Base-by-base conservation (phyloP, 2,329 filamentous ascomycete genomes). In the Curvularia eragrostidis region DNA sequence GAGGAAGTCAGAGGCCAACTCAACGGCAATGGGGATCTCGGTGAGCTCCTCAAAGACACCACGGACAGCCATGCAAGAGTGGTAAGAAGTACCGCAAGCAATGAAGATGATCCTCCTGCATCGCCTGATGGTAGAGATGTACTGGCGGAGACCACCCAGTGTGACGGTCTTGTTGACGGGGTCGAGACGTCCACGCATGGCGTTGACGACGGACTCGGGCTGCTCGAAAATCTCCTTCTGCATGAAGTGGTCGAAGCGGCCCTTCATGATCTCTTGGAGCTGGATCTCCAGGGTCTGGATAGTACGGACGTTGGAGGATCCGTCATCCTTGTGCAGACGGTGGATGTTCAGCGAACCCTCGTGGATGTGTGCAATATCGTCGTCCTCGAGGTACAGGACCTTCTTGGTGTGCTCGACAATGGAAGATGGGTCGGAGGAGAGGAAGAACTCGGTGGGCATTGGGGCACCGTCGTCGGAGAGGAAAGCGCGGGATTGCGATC, bases 151-250 rank as follows among this genome's bases (percentile, higher is more conserved):
- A 68, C 95, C 95, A 84, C 95, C 95, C 24, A 99, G 88, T 9
- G 94, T 98, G 71, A 99, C 93, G 57, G 88, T 91, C 86, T 96
- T 96, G 85, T 97, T 96, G 72, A 88, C 89, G 59, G 90, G 85
- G 79, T 99, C 95, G 72, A 99, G 84, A 82, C 95, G 95, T 81
- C 95, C 95, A 88, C 95, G 92, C 95, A 99, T 99, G 68, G 95
- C 97, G 87, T 99, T 99, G 83, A 99, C 89, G 61, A 99, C 92
- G 13, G 95, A 99, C 82, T 99, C 95, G 75, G 95, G 95, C 84
- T 99, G 95, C 85, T 99, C 95, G 79, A 99, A 99, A 75, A 99
- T 99, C 80, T 99, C 95, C 88, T 99, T 99, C 80, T 99, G 95
- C 95, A 99, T 99, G 85, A 97, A 99, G 84, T 99, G 95, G 80